A percentile compares a stretch with the other conserved stretches of the same genome.
phyloP scores from a whole-genome alignment of 176 grass and related monocot species.

The Melocanna baccifera region DNA sequence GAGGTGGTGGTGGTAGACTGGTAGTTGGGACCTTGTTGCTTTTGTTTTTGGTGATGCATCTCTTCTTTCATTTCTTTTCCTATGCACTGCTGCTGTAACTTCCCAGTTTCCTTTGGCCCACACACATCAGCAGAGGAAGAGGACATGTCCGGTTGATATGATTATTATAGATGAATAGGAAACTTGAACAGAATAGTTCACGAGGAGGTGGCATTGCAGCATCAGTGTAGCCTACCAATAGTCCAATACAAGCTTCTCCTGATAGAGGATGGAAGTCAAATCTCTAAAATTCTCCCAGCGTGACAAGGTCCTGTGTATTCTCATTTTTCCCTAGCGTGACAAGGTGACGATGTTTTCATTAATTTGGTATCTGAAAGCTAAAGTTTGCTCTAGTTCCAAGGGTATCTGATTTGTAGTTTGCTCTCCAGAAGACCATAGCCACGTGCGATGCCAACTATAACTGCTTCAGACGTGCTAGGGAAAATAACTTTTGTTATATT shows the following conservation, averaged over 20 bases:
- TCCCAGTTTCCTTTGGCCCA: constrained; percentile 9
- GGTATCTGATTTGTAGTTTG: not conserved
- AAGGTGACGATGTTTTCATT: not conserved
- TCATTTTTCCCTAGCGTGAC: not conserved
- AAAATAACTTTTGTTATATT: no score
- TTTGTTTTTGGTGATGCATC: constrained; percentile 42
- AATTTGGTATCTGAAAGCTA: constrained; percentile 11
- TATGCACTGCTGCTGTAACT: constrained; percentile 23
- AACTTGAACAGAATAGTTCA: not conserved
- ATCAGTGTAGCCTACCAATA: not conserved
- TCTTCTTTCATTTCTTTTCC: constrained; percentile 45
- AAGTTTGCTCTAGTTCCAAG: constrained; percentile 4
- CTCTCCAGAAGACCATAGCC: no score
- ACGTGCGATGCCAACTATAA: no score
- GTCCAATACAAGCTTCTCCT: not conserved
- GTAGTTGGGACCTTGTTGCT: constrained; percentile 47
- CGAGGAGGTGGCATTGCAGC: not conserved
- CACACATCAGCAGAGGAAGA: constrained; percentile 10
- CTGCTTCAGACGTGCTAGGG: no score
- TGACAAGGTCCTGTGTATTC: not conserved
- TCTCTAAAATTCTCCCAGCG: not conserved
- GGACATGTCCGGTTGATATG: not conserved
- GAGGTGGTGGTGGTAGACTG: constrained; percentile 6
- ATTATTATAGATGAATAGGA: not conserved
- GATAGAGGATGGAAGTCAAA: not conserved